phyloP scores from a whole-genome alignment of 2,329 filamentous ascomycete species.

The Taxawa tesnikishii region DNA sequence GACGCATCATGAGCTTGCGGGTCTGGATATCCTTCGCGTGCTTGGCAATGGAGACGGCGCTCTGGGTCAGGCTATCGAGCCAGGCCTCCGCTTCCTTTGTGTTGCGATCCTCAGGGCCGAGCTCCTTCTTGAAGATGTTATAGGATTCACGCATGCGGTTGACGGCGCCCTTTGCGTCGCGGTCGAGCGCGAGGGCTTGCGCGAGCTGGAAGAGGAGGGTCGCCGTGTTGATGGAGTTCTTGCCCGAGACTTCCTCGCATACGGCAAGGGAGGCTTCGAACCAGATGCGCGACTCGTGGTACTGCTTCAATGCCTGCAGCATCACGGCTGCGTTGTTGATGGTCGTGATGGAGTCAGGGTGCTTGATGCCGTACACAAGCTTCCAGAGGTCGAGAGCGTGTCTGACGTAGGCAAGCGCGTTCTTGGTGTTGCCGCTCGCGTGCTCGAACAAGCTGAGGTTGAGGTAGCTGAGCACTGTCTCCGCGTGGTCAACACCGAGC shows the following conservation, averaged over 20 bases:
- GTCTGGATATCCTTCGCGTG: conserved; percentile 79
- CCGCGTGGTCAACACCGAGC: conserved; percentile 81
- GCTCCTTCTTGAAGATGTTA: conserved; percentile 80
- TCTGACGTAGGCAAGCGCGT: conserved; percentile 76
- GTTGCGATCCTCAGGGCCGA: conserved; percentile 87
- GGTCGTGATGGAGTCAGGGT: conserved; percentile 96
- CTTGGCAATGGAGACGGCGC: conserved; percentile 87
- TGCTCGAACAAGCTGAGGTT: conserved; percentile 93
- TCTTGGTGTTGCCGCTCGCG: conserved; percentile 77
- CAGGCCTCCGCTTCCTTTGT: conserved; percentile 96
- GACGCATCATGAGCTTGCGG: conserved; percentile 27
- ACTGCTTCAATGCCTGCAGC: conserved; percentile 90
- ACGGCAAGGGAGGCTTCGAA: conserved; percentile 70
- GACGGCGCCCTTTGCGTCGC: conserved; percentile 84
- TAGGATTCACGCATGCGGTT: conserved; percentile 91
- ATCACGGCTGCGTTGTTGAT: conserved; percentile 98
- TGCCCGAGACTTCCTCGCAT: conserved; percentile 81
- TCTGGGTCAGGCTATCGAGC: conserved; percentile 92
- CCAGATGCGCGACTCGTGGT: conserved; percentile 89
- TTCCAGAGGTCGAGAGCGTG: conserved; percentile 95
- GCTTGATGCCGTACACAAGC: conserved; percentile 83
- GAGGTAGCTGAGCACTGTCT: conserved; percentile 90
- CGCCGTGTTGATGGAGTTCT: conserved; percentile 81
- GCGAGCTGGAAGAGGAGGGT: conserved; percentile 95
- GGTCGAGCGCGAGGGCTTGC: conserved; percentile 88